Evolutionary conservation across 2,329 filamentous ascomycete species (phyloP).

Genomic region (Venturia nashicola): DNA sequence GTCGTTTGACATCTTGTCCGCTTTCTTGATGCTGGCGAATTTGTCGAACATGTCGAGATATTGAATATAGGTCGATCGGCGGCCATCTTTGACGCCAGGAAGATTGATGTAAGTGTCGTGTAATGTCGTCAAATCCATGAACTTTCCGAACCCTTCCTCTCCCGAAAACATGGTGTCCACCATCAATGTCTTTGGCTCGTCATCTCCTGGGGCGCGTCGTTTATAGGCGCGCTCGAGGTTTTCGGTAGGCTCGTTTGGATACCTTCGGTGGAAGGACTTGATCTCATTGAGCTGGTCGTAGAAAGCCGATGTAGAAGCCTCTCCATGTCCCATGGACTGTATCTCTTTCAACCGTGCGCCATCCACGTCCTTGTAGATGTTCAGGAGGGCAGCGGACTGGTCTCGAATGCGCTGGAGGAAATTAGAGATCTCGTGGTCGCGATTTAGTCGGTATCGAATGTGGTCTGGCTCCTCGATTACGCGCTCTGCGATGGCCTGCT

Average conservation of each 20-base stretch:
- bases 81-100: slow-evolving; percentile 56
- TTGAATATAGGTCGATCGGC: slow-evolving; percentile 73
- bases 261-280: slow-evolving; percentile 77
- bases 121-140: slow-evolving; percentile 72
- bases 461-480: slow-evolving; percentile 68
- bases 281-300: slow-evolving; percentile 72
- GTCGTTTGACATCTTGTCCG: slow-evolving; percentile 79
- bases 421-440: slow-evolving; percentile 83
- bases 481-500: slow-evolving; percentile 85
- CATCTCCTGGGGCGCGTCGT: slow-evolving; percentile 51
- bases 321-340: slow-evolving; percentile 69
- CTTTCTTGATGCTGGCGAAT: slow-evolving; percentile 67
- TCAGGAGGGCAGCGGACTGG: slow-evolving; percentile 68
- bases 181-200: slow-evolving; percentile 46
- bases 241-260: slow-evolving; percentile 89
- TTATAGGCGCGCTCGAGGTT: slow-evolving; percentile 91
- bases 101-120: slow-evolving; percentile 90
- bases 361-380: slow-evolving; percentile 72
- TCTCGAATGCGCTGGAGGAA: slow-evolving; percentile 79
- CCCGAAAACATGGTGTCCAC: slow-evolving; percentile 91
- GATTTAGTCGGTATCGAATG: slow-evolving; percentile 78
- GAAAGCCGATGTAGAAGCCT: slow-evolving; percentile 76
- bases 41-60: slow-evolving; percentile 86
- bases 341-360: slow-evolving; percentile 66
- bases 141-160: slow-evolving; percentile 87